Percentiles rank a stretch among this genome's conserved stretches.
These are phyloP conservation scores for Piloderma croceum DNA, from an alignment of 768 basidiomycete genomes.

Conservation along the genomic window DNA sequence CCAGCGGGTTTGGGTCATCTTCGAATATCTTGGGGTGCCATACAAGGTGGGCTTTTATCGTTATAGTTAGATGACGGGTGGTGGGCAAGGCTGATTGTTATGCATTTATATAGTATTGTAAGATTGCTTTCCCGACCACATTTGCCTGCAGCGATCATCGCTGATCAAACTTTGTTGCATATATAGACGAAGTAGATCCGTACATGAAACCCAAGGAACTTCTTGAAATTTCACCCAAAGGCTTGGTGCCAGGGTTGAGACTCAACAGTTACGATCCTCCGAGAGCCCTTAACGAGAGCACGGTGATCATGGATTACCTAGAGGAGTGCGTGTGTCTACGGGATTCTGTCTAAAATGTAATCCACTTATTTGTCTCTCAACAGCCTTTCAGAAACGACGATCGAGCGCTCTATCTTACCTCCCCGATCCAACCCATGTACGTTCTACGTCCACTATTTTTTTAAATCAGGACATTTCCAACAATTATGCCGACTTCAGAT, in stretches of 20 bases:
- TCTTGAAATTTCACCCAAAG: slow-evolving; percentile 77
- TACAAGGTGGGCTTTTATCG: slow-evolving; percentile 50
- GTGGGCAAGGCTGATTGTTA: background rate
- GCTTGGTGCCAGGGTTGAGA: slow-evolving; percentile 68
- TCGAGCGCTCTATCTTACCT: slow-evolving; percentile 51
- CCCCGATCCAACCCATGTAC: slow-evolving; percentile 53
- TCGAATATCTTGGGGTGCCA: slow-evolving; percentile 64
- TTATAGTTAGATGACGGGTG: too few relatives aligned
- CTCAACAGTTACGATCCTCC: slow-evolving; percentile 51
- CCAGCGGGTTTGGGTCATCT: slow-evolving; percentile 71
- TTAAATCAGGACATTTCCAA: slow-evolving; percentile 1
- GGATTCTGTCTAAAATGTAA: slow-evolving; percentile 1
- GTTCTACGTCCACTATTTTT: slow-evolving; percentile 14
- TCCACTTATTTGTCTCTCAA: background rate
- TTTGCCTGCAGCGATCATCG: background rate
- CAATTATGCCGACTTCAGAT: slow-evolving; percentile 33
- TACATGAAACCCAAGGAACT: slow-evolving; percentile 79
- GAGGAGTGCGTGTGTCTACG: slow-evolving; percentile 53
- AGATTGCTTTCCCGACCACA: slow-evolving; percentile 8
- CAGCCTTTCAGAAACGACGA: slow-evolving; percentile 47
- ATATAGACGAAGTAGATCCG: slow-evolving; percentile 70
- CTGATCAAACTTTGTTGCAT: slow-evolving; percentile 1
- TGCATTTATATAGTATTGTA: slow-evolving; percentile 32
- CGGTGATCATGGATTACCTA: slow-evolving; percentile 71
- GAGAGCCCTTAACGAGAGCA: slow-evolving; percentile 70